Conservation (phyloP, 495 filamentous ascomycete genomes). For the Xylaria telfairii region DNA sequence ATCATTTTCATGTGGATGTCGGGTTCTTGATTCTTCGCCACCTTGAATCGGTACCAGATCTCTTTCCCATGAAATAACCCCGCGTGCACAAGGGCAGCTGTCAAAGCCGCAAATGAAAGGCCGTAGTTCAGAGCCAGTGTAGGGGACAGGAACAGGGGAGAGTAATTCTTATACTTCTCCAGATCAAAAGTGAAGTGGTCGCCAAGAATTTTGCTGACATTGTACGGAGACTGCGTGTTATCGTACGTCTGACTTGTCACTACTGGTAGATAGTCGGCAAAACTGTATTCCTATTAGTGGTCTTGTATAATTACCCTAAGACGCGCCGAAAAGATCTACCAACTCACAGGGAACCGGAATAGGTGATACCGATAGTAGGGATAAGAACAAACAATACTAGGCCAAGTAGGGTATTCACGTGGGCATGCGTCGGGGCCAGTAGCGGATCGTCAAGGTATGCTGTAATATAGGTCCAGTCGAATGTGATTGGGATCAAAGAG, state of each 20-base stretch:
- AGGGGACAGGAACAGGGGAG: constrained; percentile 66
- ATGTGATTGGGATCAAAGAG: constrained; percentile 66
- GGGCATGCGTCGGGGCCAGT: constrained; percentile 61
- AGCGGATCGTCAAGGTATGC: constrained; percentile 64
- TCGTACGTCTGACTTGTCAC: constrained; percentile 63
- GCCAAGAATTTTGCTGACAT: constrained; percentile 60
- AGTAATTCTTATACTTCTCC: constrained; percentile 61
- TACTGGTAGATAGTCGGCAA: constrained; percentile 39
- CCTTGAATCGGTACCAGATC: constrained; percentile 57
- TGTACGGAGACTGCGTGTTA: constrained; percentile 60
- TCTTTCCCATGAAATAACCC: constrained; percentile 62
- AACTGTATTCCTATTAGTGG: constrained; percentile 33
- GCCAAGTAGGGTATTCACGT: constrained; percentile 65
- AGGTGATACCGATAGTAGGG: constrained; percentile 59
- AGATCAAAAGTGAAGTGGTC: constrained; percentile 60
- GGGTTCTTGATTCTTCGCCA: constrained; percentile 57
- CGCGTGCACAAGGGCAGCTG: constrained; percentile 61
- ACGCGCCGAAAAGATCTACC: constrained; percentile 43
- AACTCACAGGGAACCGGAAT: constrained; percentile 55
- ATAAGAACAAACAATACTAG: constrained; percentile 62
- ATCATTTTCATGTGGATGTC: constrained; percentile 71
- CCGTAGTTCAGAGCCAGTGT: constrained; percentile 65
- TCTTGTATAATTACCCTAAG: constrained; percentile 15
- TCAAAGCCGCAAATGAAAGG: constrained; percentile 64
- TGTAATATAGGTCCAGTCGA: constrained; percentile 69